Evolutionary conservation across 1,284 basidiomycete species (phyloP).

Genomic region (Austroboletus olivaceoglutinosus): DNA sequence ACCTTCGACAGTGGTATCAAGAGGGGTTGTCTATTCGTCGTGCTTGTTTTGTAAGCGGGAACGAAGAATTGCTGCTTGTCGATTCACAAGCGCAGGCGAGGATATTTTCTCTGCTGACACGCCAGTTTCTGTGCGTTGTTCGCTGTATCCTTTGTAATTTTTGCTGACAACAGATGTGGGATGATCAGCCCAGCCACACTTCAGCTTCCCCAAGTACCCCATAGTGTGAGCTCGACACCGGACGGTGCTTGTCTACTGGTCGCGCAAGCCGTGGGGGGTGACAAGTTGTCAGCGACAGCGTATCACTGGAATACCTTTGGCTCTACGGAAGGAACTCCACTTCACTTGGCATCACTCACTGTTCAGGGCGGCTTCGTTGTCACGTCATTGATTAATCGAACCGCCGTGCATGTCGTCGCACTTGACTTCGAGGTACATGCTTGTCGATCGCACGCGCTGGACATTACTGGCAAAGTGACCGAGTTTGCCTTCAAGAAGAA

Average conservation of each 20-base stretch:
- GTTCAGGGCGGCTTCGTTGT: conserved; percentile 17
- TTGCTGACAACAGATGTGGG: too few relatives aligned
- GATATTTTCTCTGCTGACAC: conserved; percentile 49
- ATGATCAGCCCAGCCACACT: conserved; percentile 21
- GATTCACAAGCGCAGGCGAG: conserved; percentile 41
- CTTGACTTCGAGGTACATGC: conserved; percentile 33
- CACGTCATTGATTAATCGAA: conserved; percentile 46
- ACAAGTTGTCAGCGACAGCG: conserved; percentile 13
- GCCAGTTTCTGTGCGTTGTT: conserved; percentile 47
- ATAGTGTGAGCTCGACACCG: conserved; percentile 39
- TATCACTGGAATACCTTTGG: conserved; percentile 29
- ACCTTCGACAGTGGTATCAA: conserved; percentile 46
- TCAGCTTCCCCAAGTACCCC: conserved; percentile 16
- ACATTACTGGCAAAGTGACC: conserved; percentile 53
- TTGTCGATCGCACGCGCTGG: conserved; percentile 44
- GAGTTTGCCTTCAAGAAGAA: conserved; percentile 54
- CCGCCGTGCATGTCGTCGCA: conserved; percentile 41
- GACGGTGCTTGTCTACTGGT: conserved; percentile 53
- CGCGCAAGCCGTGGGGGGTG: conserved; percentile 27
- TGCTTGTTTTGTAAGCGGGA: conserved; percentile 39
- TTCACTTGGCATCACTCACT: conserved; percentile 8
- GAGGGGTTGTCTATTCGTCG: conserved; percentile 28
- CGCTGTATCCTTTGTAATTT: neutral
- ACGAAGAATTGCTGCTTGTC: conserved; percentile 49
- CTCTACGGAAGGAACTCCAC: conserved; percentile 18